phyloP scores from a whole-genome alignment of 2,329 filamentous ascomycete species.

The Apiospora sp. region DNA sequence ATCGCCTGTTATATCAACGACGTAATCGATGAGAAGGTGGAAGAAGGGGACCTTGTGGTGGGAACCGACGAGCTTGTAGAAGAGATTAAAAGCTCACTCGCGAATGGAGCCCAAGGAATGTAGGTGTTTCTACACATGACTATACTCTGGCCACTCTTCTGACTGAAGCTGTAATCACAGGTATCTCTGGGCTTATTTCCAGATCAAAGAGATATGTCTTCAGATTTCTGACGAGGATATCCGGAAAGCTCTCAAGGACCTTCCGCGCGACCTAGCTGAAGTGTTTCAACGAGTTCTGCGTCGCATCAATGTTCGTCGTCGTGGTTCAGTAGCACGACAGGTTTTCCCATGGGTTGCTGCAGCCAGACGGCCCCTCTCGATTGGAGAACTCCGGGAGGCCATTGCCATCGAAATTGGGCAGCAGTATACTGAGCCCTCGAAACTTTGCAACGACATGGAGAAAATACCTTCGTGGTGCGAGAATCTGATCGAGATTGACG shows the following conservation, averaged over 20 bases:
- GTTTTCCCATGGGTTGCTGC: background rate
- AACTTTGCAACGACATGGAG: background rate
- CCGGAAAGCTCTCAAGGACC: conserved; percentile 36
- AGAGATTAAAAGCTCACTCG: conserved; percentile 39
- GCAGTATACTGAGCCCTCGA: background rate
- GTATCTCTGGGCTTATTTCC: conserved; percentile 34
- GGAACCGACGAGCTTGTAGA: conserved; percentile 30
- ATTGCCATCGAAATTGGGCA: background rate
- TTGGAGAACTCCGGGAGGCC: background rate
- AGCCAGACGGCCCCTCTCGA: background rate
- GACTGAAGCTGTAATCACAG: conserved; percentile 27
- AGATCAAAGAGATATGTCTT: conserved; percentile 31
- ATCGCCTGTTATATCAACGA: conserved; percentile 35
- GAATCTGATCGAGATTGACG: conserved; percentile 34
- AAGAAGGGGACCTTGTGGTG: conserved; percentile 28
- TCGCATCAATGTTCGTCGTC: background rate
- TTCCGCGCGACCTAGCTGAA: conserved; percentile 38
- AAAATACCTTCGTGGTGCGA: conserved; percentile 27
- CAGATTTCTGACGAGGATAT: conserved; percentile 35
- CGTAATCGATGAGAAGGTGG: conserved; percentile 29
- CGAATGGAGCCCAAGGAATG: conserved; percentile 43
- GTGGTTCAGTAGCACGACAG: background rate
- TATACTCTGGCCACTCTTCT: background rate
- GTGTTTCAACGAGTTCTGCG: background rate
- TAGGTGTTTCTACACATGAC: conserved; percentile 31